Conservation (phyloP, 805 yeast genomes). For the Candida alai region DNA sequence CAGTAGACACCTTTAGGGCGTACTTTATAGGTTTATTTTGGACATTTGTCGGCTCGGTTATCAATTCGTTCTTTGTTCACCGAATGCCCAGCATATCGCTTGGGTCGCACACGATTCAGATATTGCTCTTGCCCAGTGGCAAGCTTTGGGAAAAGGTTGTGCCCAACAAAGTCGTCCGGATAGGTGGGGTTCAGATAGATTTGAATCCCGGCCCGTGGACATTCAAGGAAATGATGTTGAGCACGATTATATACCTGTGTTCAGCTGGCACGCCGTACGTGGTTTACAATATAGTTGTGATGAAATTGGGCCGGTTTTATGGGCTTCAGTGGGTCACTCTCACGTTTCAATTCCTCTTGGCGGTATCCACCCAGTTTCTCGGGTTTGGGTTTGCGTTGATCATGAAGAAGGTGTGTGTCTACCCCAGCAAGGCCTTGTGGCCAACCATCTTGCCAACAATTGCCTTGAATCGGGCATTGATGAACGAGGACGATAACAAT, state of each 20-base stretch:
- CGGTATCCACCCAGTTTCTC: conserved; percentile 54
- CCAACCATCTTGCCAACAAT: conserved; percentile 42
- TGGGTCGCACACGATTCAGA: conserved; percentile 37
- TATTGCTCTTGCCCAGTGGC: conserved; percentile 38
- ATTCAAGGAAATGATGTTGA: conserved; percentile 43
- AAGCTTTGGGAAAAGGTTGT: conserved; percentile 34
- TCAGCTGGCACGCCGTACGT: conserved; percentile 41
- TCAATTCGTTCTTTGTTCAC: conserved; percentile 41
- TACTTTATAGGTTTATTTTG: conserved; percentile 38
- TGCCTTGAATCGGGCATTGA: conserved; percentile 40
- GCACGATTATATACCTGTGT: conserved; percentile 41
- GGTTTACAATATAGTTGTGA: conserved; percentile 39
- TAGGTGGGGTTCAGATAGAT: conserved; percentile 22
- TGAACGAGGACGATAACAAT: conserved; percentile 24
- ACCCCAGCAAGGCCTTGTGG: conserved; percentile 42
- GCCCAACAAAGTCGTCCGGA: conserved; percentile 20
- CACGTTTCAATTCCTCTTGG: conserved; percentile 51
- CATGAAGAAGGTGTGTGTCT: conserved; percentile 50
- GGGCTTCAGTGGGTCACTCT: conserved; percentile 42
- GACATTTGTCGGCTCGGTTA: conserved; percentile 38
- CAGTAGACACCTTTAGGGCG: conserved; percentile 35
- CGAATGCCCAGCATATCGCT: conserved; percentile 34
- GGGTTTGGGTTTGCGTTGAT: conserved; percentile 69
- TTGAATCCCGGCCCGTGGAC: conserved; percentile 43
- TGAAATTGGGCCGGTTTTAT: conserved; percentile 40